A percentile compares a stretch with the other conserved stretches of the same genome.
Evolutionary conservation across 345 rosid species (phyloP).

Genomic region (Gynandropsis gynandra): DNA sequence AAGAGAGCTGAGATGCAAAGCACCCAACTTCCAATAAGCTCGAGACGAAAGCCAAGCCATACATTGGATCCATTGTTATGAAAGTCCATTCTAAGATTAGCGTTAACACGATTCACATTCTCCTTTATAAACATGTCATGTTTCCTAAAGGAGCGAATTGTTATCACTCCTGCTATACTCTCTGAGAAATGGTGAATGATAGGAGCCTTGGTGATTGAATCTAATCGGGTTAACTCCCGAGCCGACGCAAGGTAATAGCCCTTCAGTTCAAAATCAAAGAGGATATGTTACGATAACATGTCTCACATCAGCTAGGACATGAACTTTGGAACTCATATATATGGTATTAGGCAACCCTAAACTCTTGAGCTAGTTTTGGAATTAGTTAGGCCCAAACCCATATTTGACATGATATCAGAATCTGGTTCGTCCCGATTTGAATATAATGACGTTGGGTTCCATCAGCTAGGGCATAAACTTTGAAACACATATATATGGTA

Average conservation of each 20-base stretch:
- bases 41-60: constrained; percentile 86
- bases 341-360: too few relatives aligned
- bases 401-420: too few relatives aligned
- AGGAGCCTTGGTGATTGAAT: constrained; percentile 97
- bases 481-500: too few relatives aligned
- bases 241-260: constrained; percentile 82
- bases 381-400: too few relatives aligned
- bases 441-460: too few relatives aligned
- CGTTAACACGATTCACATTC: constrained; percentile 62
- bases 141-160: constrained; percentile 68
- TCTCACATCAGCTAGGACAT: too few relatives aligned
- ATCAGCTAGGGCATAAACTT: too few relatives aligned
- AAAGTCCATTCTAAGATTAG: constrained; percentile 79
- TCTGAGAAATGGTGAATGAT: constrained; percentile 95
- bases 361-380: too few relatives aligned
- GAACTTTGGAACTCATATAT: too few relatives aligned
- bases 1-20: constrained; percentile 73
- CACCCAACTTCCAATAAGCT: constrained; percentile 63
- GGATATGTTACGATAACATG: too few relatives aligned
- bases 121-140: constrained; percentile 50
- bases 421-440: too few relatives aligned
- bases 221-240: constrained; percentile 87
- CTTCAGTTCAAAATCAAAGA: constrained; percentile 31
- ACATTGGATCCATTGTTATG: constrained; percentile 86
- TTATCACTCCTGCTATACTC: constrained; percentile 88